Evolutionary conservation across 495 filamentous ascomycete species (phyloP), one percentile per base, ranked within the genome.

Genomic region (Melanomma pulvis-pyrius): DNA sequence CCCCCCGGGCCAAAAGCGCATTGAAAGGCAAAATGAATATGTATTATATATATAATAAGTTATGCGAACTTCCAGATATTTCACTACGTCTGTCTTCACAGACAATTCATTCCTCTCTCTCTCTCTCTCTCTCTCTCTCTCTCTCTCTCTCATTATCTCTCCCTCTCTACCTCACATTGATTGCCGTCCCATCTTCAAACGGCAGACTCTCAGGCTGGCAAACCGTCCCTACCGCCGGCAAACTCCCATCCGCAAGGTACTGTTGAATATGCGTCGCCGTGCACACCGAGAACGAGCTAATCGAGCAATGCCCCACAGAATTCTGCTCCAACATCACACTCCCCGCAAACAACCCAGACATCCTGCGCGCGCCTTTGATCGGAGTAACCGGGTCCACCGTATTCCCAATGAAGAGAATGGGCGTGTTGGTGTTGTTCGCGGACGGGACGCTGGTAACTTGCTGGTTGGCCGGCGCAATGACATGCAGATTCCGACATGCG

Each of bases 331-430:
- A 13, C 29, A 61, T 25, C 17, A 32, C 44, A 1, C 46, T 51
- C 11, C 58, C 44, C 17, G 34, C 41, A n/a, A 61, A 61, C 15
- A 36, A 11, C 5, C 28, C 25, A 3, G 58, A 46, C 75, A 85
- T 85, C 34, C 78, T 79, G 12, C 73, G 65, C 1, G 84, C 85
- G 32, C 15, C 41, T 17, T 25, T 3, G 4, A 83, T 60, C 2
- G 85, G 85, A 1, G 84, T 80, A 3, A 86, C 78, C 13, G 85
- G 85, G 59, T 88, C 86, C 4, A 76, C 79, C 5, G 76, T 78
- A 30, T 84, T 87, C 25, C 78, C 79, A 5, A 87, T 71, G 50
- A 83, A 81, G 30, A 88, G 73, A 11, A 88, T 76, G 6, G 84
- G 84, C 50, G 77, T 74, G 15, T 67, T 77, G 8, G 49, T 63